Conservation (phyloP, 495 filamentous ascomycete species). For the Penicillium macrosclerotiorum region DNA sequence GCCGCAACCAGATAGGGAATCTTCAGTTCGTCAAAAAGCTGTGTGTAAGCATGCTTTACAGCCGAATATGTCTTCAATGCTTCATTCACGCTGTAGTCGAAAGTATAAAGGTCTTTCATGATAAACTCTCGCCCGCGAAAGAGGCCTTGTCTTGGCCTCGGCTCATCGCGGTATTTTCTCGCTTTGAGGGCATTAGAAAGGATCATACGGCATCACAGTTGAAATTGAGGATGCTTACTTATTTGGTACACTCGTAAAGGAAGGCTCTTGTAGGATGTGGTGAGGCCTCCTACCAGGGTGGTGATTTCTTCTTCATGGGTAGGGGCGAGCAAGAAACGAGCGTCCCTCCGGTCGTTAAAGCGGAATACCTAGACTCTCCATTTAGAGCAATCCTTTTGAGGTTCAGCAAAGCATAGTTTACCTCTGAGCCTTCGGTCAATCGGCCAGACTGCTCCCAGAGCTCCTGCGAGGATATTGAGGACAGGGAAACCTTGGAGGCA, state of each 20-base stretch:
- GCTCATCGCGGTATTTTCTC: conserved; percentile 92
- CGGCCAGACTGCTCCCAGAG: conserved; percentile 75
- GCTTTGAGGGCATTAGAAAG: conserved; percentile 43
- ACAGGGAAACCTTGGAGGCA: conserved; percentile 84
- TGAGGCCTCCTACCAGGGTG: conserved; percentile 63
- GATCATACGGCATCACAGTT: neutral
- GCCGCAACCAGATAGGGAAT: conserved; percentile 81
- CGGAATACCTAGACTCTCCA: conserved; percentile 65
- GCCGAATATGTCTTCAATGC: conserved; percentile 75
- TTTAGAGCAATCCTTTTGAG: neutral
- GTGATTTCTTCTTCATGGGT: conserved; percentile 99
- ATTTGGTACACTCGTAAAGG: conserved; percentile 91
- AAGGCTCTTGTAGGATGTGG: conserved; percentile 84
- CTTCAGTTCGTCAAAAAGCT: conserved; percentile 78
- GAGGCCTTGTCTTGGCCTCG: conserved; percentile 81
- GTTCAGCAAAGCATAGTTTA: conserved; percentile 21
- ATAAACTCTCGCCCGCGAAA: conserved; percentile 89
- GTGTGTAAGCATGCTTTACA: conserved; percentile 67
- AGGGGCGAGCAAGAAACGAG: conserved; percentile 75
- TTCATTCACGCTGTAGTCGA: conserved; percentile 63
- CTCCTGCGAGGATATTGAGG: conserved; percentile 80
- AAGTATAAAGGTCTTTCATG: conserved; percentile 99
- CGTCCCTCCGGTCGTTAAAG: conserved; percentile 74
- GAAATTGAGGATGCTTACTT: conserved; percentile 46
- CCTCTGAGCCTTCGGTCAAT: conserved; percentile 59